A percentile compares a stretch with the other conserved stretches of the same genome.
Conservation (phyloP, 2,329 filamentous ascomycete genomes). For the Raffaelea albimanens region DNA sequence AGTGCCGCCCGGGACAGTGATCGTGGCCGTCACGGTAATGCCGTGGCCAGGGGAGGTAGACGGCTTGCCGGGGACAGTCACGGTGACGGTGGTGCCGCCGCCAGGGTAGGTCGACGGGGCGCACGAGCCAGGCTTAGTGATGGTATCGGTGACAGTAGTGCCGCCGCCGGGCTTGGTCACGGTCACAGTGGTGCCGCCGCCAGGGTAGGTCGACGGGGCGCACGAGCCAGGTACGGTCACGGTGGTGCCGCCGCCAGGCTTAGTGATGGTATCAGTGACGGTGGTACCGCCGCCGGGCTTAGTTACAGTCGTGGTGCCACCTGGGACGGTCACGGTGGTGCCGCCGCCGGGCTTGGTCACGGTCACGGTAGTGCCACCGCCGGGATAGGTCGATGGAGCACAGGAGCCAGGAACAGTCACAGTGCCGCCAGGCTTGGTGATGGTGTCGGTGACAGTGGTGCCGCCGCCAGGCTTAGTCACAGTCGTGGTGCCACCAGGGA, state of each 20-base stretch:
- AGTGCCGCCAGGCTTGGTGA: neutral
- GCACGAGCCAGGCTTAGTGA: neutral
- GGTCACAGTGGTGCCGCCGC: neutral
- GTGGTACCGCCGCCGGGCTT: neutral
- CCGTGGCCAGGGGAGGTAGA: neutral
- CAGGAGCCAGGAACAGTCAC: neutral
- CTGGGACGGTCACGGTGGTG: neutral
- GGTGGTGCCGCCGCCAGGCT: neutral
- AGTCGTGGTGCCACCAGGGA: neutral
- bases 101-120: neutral
- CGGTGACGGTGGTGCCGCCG: neutral
- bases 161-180: neutral
- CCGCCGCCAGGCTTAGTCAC: neutral
- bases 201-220: too few species aligned
- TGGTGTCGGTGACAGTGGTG: too few species aligned
- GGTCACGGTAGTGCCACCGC: too few species aligned
- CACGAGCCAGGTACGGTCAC: neutral
- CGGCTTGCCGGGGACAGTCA: neutral
- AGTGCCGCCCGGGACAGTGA: neutral
- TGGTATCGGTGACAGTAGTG: neutral
- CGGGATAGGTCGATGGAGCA: neutral
- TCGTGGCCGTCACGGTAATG: neutral
- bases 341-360: neutral
- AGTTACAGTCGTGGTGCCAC: neutral
- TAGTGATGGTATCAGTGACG: neutral